Evolutionary conservation across 768 basidiomycete genomes (phyloP), one percentile per base, ranked within the genome.

Genomic region (Rhodotorula diobovata): DNA sequence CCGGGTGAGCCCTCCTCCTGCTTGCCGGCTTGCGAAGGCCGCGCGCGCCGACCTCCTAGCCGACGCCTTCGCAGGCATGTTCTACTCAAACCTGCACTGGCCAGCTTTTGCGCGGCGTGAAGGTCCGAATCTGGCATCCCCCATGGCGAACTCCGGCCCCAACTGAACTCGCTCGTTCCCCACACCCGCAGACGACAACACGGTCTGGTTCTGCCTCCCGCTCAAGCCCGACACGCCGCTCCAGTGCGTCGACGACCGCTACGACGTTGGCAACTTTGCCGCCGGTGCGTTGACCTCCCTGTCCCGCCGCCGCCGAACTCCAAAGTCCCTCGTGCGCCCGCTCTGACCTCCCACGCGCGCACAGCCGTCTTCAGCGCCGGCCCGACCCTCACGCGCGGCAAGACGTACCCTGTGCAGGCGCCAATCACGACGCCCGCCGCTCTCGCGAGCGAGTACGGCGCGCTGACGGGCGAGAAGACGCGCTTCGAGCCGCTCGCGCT

Each of bases 191-290:
- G 68, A 32, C 0, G 68, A 69, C 34, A 56, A 43, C 14, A 37
- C 30, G 1, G 41, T 54, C 25, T 32, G 23, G 12, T 25, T 69
- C 39, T 51, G 56, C 43, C 14, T 15, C 18, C 55, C 62, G 35
- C 9, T 51, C 23, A 12, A 14, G 14, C n/a, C 37, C 8, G 30
- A 43, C 4, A 34, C 23, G 37, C 50, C 25, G 23, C 21, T 69
- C 14, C 56, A 51, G 14, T 63, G 56, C 56, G 32, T 69, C 48
- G 68, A 69, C 56, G 68, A 69, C 28, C 12, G 28, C 32, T 53
- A 25, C 56, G 68, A 69, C 30, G 51, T 69, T 37, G 68, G 68
- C 1, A 51, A 14, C 20, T 63, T 53, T 16, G 68, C 32, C 9
- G 54, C 61, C 0, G 67, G 67, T 68, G 15, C 39, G 61, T 9